These are phyloP conservation scores for Ceriops decandra DNA, from an alignment of 345 rosid genomes.

Conservation along the genomic window DNA sequence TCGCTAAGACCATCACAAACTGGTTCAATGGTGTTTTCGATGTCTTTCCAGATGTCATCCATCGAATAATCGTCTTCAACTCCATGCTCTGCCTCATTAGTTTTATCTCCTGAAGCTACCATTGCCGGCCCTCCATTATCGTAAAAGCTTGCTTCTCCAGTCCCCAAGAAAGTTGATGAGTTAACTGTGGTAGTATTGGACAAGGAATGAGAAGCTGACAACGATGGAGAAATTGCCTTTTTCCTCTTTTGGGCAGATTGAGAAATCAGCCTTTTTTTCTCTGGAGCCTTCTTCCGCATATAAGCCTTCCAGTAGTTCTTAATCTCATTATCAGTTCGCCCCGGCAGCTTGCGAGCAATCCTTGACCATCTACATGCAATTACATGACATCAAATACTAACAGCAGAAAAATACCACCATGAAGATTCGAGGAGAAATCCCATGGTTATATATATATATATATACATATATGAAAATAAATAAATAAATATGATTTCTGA, in stretches of 20 bases:
- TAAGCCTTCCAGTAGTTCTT: constrained; percentile 97
- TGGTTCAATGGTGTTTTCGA: constrained; percentile 52
- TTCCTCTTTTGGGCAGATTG: constrained; percentile 74
- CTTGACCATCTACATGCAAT: constrained; percentile 75
- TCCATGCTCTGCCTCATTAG: constrained; percentile 35
- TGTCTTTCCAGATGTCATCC: constrained; percentile 95
- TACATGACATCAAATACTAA: neutral
- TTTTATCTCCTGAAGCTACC: constrained; percentile 26
- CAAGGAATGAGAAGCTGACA: constrained; percentile 53
- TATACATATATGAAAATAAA: too few species aligned
- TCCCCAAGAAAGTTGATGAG: constrained; percentile 36
- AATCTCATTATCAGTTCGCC: constrained; percentile 93
- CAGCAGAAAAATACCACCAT: neutral
- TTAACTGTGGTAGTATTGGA: constrained; percentile 49
- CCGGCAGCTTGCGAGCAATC: constrained; percentile 87
- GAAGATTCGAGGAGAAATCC: neutral
- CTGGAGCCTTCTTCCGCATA: constrained; percentile 82
- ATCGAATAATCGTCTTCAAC: constrained; percentile 45
- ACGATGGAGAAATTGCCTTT: constrained; percentile 34
- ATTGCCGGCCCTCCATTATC: constrained; percentile 62
- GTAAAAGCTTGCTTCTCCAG: constrained; percentile 62
- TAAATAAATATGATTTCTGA: neutral
- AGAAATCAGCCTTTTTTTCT: constrained; percentile 40
- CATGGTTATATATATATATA: too few species aligned
- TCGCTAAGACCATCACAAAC: constrained; percentile 45